These are phyloP conservation scores for Nevesoporus exiguus DNA, from an alignment of 768 basidiomycete genomes.

Conservation along the genomic window DNA sequence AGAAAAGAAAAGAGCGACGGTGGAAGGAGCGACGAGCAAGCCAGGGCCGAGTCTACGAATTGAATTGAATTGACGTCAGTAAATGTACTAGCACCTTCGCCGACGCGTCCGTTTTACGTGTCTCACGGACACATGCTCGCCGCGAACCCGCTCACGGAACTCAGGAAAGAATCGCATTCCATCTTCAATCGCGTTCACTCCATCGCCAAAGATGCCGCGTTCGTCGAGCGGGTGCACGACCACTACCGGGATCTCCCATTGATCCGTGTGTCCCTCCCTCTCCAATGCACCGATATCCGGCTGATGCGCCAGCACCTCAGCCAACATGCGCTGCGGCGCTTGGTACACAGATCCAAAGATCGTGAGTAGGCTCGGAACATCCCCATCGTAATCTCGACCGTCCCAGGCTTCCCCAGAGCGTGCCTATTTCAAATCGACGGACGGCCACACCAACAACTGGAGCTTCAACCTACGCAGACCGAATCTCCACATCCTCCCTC, in stretches of 20 bases:
- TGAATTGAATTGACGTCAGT: too few species aligned
- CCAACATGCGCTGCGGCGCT: conserved; percentile 90
- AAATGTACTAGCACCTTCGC: too few species aligned
- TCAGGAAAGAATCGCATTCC: conserved; percentile 70
- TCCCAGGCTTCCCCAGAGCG: conserved; percentile 14
- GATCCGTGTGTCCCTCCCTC: conserved; percentile 43
- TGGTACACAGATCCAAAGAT: conserved; percentile 84
- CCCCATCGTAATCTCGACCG: background rate
- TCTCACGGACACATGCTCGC: conserved; percentile 4
- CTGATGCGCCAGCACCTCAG: conserved; percentile 35
- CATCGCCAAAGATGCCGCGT: conserved; percentile 70
- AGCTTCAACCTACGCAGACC: conserved; percentile 79
- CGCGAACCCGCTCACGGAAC: conserved; percentile 39
- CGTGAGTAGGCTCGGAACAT: conserved; percentile 33
- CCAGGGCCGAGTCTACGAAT: too few species aligned
- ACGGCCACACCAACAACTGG: conserved; percentile 86
- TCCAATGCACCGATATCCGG: background rate
- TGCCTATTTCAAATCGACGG: conserved; percentile 91
- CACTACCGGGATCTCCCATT: conserved; percentile 51
- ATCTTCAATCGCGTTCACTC: conserved; percentile 88
- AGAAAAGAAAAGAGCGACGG: conserved; percentile 10
- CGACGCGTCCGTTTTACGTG: too few species aligned
- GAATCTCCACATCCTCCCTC: conserved; percentile 72
- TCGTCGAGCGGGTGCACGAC: conserved; percentile 55
- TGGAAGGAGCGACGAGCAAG: conserved; percentile 10